Evolutionary conservation across 805 yeast genomes (phyloP).

Genomic region (Komagataella populi): DNA sequence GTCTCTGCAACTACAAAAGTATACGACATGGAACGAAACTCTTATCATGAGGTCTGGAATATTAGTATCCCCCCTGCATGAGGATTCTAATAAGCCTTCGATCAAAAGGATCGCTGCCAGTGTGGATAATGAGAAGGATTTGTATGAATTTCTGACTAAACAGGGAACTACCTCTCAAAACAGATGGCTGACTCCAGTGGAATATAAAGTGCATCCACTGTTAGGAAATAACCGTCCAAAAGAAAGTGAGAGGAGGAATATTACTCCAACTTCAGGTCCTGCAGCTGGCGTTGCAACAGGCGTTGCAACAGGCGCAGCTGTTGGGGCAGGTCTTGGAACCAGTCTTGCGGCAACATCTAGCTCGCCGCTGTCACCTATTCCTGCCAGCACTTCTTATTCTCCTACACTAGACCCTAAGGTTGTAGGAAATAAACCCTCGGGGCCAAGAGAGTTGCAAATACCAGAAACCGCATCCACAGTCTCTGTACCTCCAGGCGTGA

Average conservation of each 20-base stretch:
- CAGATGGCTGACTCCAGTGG: constrained; percentile 46
- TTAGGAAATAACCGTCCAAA: constrained; percentile 19
- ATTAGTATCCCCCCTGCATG: constrained; percentile 58
- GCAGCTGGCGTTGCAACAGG: not conserved
- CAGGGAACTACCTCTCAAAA: constrained; percentile 17
- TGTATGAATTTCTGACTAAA: constrained; percentile 53
- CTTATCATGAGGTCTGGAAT: constrained; percentile 76
- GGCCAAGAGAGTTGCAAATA: not conserved
- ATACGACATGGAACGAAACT: constrained; percentile 78
- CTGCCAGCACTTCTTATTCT: constrained; percentile 2
- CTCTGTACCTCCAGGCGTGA: not conserved
- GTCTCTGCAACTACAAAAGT: constrained; percentile 78
- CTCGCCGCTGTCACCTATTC: not conserved
- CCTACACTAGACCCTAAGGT: not conserved
- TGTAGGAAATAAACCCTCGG: constrained; percentile 1
- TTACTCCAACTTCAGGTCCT: not conserved
- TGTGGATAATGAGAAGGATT: constrained; percentile 73
- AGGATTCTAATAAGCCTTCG: constrained; percentile 39
- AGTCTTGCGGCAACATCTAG: constrained; percentile 1
- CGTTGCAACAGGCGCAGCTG: not conserved
- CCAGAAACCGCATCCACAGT: not conserved
- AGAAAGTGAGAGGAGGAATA: not conserved
- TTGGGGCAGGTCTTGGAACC: not conserved
- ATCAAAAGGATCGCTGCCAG: constrained; percentile 67
- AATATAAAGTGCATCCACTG: constrained; percentile 59